These are phyloP conservation scores for Neonectria neomacrospora DNA, from an alignment of 2,329 filamentous ascomycete genomes.

Conservation along the genomic window DNA sequence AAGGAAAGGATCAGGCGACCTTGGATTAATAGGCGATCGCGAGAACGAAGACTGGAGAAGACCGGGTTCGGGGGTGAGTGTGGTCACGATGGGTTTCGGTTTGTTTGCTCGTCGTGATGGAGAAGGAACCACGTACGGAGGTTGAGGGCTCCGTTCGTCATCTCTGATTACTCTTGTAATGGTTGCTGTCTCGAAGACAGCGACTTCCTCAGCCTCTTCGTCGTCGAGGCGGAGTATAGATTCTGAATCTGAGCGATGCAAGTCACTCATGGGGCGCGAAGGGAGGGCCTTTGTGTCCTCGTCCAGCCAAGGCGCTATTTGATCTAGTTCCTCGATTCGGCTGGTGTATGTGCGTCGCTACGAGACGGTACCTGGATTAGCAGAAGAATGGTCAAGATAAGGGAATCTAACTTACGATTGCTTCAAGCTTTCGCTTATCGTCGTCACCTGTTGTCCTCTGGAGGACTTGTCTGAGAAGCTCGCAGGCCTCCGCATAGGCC, in stretches of 20 bases:
- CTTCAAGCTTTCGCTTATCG: slow-evolving; percentile 89
- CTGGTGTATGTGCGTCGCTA: slow-evolving; percentile 90
- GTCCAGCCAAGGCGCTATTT: slow-evolving; percentile 69
- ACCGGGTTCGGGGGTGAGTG: slow-evolving; percentile 42
- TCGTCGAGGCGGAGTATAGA: slow-evolving; percentile 44
- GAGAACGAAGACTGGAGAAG: slow-evolving; percentile 66
- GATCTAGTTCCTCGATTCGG: slow-evolving; percentile 86
- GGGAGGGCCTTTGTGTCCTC: slow-evolving; percentile 80
- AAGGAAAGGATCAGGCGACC: slow-evolving; percentile 47
- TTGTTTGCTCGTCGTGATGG: slow-evolving; percentile 41
- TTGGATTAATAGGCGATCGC: slow-evolving; percentile 53
- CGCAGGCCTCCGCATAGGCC: slow-evolving; percentile 91
- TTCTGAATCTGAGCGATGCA: slow-evolving; percentile 40
- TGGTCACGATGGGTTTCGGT: slow-evolving; percentile 40
- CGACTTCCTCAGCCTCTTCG: slow-evolving; percentile 58
- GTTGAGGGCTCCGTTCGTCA: slow-evolving; percentile 37
- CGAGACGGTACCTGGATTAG: slow-evolving; percentile 18
- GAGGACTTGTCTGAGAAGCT: slow-evolving; percentile 88
- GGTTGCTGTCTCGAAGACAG: slow-evolving; percentile 63
- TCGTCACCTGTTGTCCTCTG: slow-evolving; percentile 84
- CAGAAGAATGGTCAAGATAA: not conserved
- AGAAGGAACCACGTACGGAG: slow-evolving; percentile 36
- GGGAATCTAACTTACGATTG: slow-evolving; percentile 72
- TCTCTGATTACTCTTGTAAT: slow-evolving; percentile 57
- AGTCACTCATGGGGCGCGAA: slow-evolving; percentile 69